These are phyloP conservation scores for Canna indica DNA, from an alignment of 176 grass and related monocot species.

Conservation along the genomic window DNA sequence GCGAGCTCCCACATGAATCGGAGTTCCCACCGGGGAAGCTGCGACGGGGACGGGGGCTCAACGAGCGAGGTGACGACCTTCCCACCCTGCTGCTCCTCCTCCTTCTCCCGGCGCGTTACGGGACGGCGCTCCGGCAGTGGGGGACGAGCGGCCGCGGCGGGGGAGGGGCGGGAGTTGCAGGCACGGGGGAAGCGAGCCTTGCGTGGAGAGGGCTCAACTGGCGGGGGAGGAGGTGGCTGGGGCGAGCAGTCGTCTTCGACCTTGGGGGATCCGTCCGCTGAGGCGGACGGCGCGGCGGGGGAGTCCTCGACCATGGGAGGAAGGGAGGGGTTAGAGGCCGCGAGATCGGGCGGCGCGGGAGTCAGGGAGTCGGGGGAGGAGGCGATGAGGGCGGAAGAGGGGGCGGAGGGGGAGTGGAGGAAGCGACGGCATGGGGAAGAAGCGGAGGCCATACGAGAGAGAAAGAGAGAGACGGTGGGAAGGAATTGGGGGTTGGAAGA, in stretches of 20 bases:
- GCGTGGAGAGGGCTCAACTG: background rate
- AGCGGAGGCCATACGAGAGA: conserved; percentile 6
- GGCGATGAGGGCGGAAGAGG: no score
- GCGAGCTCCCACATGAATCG: conserved; percentile 24
- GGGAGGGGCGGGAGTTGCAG: background rate
- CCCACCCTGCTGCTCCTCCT: background rate
- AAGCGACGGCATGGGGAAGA: conserved; percentile 20
- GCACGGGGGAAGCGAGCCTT: conserved; percentile 10
- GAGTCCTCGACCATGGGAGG: conserved; percentile 1
- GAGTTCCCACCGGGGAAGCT: conserved; percentile 5
- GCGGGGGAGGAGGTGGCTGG: background rate
- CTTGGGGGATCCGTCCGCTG: conserved; percentile 1
- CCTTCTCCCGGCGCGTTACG: conserved; percentile 5
- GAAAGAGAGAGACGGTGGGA: no score
- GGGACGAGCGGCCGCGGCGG: background rate
- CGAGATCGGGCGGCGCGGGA: background rate
- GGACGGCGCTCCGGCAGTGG: conserved; percentile 5
- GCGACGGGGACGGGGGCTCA: background rate
- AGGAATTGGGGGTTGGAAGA: background rate
- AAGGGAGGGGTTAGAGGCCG: background rate
- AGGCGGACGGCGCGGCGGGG: background rate
- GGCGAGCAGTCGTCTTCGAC: background rate
- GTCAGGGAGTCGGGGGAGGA: background rate
- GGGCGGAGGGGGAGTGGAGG: background rate
- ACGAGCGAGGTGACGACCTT: conserved; percentile 12